phyloP scores from a whole-genome alignment of 805 yeast genomes.

The Cyberlindnera maritima region DNA sequence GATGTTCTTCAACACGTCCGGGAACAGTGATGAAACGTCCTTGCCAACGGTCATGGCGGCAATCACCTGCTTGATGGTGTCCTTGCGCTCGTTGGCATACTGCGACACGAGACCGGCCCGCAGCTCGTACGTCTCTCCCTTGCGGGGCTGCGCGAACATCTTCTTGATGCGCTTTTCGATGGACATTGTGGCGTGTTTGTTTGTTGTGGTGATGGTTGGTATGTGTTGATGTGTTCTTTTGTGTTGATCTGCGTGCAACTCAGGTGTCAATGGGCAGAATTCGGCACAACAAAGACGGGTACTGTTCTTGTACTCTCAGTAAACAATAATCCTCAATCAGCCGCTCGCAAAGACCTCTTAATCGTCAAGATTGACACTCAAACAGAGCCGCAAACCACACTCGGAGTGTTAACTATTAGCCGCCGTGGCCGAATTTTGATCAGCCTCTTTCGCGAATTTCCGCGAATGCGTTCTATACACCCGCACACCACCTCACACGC shows the following conservation, averaged over 20 bases:
- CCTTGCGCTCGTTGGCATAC: conserved; percentile 92
- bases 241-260: too few species aligned
- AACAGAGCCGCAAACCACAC: too few species aligned
- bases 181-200: conserved; percentile 20
- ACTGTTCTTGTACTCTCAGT: too few species aligned
- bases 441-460: background rate
- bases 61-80: conserved; percentile 93
- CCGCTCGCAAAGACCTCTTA: too few species aligned
- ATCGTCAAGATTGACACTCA: too few species aligned
- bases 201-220: background rate
- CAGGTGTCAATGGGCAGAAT: too few species aligned
- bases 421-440: background rate
- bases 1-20: conserved; percentile 92
- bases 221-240: background rate
- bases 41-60: conserved; percentile 98
- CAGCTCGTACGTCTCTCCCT: conserved; percentile 87
- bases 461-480: background rate
- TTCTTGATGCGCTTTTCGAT: conserved; percentile 52
- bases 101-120: conserved; percentile 90
- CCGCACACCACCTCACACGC: background rate
- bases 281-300: too few species aligned
- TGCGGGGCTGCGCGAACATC: conserved; percentile 55
- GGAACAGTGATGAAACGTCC: conserved; percentile 91
- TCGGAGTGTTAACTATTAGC: background rate
- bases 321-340: too few species aligned